Evolutionary conservation across 176 grass and related monocot species (phyloP).

Genomic region (Aegilops tauschii): DNA sequence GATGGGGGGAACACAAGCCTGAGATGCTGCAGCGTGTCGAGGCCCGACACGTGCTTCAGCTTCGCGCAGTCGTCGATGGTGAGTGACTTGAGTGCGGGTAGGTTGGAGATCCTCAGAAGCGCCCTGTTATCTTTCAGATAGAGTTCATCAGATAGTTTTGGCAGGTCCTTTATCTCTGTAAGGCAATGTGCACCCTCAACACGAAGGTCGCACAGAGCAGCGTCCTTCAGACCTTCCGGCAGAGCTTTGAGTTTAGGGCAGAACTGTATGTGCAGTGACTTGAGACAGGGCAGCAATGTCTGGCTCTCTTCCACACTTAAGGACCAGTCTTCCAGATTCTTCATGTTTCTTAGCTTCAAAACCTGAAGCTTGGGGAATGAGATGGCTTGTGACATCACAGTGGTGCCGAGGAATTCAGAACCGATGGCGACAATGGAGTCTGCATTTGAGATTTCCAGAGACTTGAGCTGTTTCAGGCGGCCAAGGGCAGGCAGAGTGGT

Average conservation of each 20-base stretch:
- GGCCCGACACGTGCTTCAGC: conserved; percentile 62
- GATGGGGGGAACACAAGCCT: conserved; percentile 57
- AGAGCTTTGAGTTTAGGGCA: conserved; percentile 83
- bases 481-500: conserved; percentile 62
- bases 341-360: conserved; percentile 62
- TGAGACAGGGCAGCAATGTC: conserved; percentile 58
- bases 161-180: conserved; percentile 63
- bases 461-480: conserved; percentile 63
- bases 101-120: conserved; percentile 51
- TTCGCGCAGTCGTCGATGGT: conserved; percentile 57
- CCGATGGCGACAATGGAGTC: conserved; percentile 58
- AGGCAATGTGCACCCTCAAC: conserved; percentile 53
- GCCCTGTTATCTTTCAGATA: conserved; percentile 62
- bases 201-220: conserved; percentile 36
- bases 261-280: conserved; percentile 52
- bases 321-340: conserved; percentile 71
- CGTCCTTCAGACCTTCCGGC: conserved; percentile 55
- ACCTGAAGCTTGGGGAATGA: conserved; percentile 70
- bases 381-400: conserved; percentile 32
- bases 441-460: conserved; percentile 55
- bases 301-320: conserved; percentile 41
- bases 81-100: conserved; percentile 42
- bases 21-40: conserved; percentile 51
- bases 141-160: conserved; percentile 47
- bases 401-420: conserved; percentile 57